Evolutionary conservation across 1,284 basidiomycete genomes (phyloP).

Genomic region (Mycena sp.): DNA sequence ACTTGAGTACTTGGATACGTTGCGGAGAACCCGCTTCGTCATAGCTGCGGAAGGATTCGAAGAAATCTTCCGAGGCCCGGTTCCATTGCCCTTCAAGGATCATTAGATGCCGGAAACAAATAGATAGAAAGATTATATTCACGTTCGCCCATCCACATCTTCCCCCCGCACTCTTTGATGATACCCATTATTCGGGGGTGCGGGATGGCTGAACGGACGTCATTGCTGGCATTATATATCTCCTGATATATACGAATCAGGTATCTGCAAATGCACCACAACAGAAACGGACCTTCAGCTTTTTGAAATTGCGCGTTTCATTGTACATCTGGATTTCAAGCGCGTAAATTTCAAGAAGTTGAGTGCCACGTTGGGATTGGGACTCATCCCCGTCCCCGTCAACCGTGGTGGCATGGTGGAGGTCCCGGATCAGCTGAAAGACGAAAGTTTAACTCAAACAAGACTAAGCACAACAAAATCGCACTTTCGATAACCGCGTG

Average conservation of each 20-base stretch:
- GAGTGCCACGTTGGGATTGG: constrained; percentile 89
- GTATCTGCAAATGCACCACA: background rate
- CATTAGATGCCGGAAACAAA: background rate
- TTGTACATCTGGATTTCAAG: constrained; percentile 99
- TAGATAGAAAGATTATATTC: constrained; percentile 42
- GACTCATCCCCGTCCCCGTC: constrained; percentile 75
- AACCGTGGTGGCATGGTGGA: constrained; percentile 72
- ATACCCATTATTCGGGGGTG: constrained; percentile 99
- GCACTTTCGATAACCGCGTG: constrained; percentile 80
- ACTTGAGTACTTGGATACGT: constrained; percentile 97
- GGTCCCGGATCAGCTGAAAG: constrained; percentile 73
- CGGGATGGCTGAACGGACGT: constrained; percentile 95
- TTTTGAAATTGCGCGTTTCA: constrained; percentile 94
- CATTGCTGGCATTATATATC: constrained; percentile 95
- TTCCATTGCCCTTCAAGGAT: constrained; percentile 86
- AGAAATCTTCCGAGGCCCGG: constrained; percentile 96
- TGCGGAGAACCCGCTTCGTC: constrained; percentile 98
- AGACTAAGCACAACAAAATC: constrained; percentile 26
- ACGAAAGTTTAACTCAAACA: background rate
- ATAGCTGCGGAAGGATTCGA: constrained; percentile 98
- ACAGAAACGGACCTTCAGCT: constrained; percentile 76
- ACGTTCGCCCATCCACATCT: constrained; percentile 99
- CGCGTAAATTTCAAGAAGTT: constrained; percentile 97
- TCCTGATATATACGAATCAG: constrained; percentile 61
- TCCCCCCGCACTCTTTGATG: constrained; percentile 98